Evolutionary conservation across 2,329 filamentous ascomycete genomes (phyloP).

Genomic region (Myriosclerotinia scirpicola): DNA sequence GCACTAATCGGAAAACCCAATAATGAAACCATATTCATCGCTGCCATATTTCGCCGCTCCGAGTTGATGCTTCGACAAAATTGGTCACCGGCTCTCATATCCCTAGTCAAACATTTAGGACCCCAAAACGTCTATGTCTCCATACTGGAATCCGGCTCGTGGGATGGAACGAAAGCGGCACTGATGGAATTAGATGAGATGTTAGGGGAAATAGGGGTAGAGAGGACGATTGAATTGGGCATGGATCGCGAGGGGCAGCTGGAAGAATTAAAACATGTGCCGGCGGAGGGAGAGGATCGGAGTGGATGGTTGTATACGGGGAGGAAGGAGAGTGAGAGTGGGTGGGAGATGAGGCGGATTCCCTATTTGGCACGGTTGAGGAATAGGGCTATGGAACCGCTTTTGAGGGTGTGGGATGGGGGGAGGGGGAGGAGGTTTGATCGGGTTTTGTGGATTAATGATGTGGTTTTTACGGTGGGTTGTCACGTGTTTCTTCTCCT

Average conservation of each 20-base stretch:
- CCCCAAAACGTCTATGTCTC: constrained; percentile 66
- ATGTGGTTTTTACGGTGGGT: constrained; percentile 58
- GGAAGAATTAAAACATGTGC: constrained; percentile 25
- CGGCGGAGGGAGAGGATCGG: constrained; percentile 26
- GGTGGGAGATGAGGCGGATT: constrained; percentile 54
- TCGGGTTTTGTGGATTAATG: constrained; percentile 60
- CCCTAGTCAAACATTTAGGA: constrained; percentile 57
- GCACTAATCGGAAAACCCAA: constrained; percentile 19
- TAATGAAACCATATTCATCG: constrained; percentile 57
- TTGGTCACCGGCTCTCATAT: constrained; percentile 62
- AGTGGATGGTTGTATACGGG: constrained; percentile 64
- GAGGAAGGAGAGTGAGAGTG: constrained; percentile 48
- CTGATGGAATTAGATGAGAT: constrained; percentile 56
- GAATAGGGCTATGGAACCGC: constrained; percentile 57
- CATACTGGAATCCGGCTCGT: constrained; percentile 67
- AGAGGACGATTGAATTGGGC: constrained; percentile 30
- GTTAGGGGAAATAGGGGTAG: constrained; percentile 53
- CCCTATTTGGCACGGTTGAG: constrained; percentile 65
- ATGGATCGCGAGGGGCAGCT: constrained; percentile 29
- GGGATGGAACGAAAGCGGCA: constrained; percentile 65
- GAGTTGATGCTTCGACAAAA: constrained; percentile 58
- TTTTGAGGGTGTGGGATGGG: constrained; percentile 13
- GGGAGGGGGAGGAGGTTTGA: constrained; percentile 48
- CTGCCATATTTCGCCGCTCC: constrained; percentile 68
- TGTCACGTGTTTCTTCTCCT: not conserved